Conservation (phyloP, 1,284 basidiomycete genomes). For the Mycosarcoma mackinlayi region DNA sequence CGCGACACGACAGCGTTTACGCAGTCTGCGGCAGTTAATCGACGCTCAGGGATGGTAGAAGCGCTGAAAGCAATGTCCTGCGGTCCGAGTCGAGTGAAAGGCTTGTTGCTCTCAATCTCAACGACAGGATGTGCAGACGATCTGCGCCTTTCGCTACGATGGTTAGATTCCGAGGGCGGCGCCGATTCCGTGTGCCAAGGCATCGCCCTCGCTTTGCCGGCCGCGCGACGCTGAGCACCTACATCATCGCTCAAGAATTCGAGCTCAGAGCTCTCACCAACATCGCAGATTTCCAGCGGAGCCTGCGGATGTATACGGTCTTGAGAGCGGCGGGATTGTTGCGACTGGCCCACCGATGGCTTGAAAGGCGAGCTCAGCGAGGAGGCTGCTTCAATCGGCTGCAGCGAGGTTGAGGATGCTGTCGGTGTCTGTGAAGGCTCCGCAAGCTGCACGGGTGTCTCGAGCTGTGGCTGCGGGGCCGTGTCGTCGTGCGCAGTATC, state of each 20-base stretch:
- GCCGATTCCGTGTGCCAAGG: constrained; percentile 8
- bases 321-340: background rate
- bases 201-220: constrained; percentile 32
- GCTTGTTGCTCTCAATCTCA: constrained; percentile 20
- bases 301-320: background rate
- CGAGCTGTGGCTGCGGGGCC: background rate
- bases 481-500: too few species aligned
- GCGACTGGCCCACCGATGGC: constrained; percentile 2
- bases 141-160: constrained; percentile 5
- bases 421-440: background rate
- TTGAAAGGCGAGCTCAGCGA: constrained; percentile 19
- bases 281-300: constrained; percentile 3
- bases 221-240: constrained; percentile 13
- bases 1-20: constrained; percentile 22
- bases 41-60: constrained; percentile 29
- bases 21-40: constrained; percentile 16
- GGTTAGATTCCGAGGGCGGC: constrained; percentile 7
- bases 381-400: background rate
- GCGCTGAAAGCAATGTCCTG: constrained; percentile 45
- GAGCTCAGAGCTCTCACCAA: constrained; percentile 29
- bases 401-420: background rate
- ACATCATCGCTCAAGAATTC: constrained; percentile 35
- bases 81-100: constrained; percentile 35
- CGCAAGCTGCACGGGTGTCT: background rate
- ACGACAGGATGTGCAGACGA: constrained; percentile 1